phyloP scores from a whole-genome alignment of 1,139 yeast species.

The Sugiyamaella castrensis region DNA sequence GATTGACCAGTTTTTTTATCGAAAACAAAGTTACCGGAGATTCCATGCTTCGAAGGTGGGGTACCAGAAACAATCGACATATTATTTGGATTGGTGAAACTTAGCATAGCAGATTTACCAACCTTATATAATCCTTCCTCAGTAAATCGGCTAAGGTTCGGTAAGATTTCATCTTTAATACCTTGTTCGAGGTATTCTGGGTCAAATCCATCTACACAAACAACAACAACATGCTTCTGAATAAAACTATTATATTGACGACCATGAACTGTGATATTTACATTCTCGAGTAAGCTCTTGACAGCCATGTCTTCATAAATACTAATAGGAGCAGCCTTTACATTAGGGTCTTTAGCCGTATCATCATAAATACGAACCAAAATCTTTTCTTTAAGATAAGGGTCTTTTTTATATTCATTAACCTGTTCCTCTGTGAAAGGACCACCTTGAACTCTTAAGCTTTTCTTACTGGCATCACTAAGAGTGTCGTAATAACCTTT shows the following conservation, averaged over 20 bases:
- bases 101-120: constrained; percentile 13
- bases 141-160: constrained; percentile 1
- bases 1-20: constrained; percentile 13
- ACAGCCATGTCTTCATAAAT: constrained; percentile 19
- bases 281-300: constrained; percentile 7
- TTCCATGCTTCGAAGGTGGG: constrained; percentile 12
- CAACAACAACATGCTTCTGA: constrained; percentile 9
- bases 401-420: constrained; percentile 13
- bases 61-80: constrained; percentile 12
- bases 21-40: constrained; percentile 12
- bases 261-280: constrained; percentile 1
- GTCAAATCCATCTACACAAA: constrained; percentile 16
- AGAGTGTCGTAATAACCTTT: constrained; percentile 15
- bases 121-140: constrained; percentile 4
- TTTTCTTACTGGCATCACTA: constrained; percentile 16
- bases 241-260: not conserved
- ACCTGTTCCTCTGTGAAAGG: constrained; percentile 16
- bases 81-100: constrained; percentile 14
- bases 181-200: constrained; percentile 13
- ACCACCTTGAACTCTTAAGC: constrained; percentile 19
- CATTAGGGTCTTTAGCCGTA: constrained; percentile 16
- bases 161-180: constrained; percentile 9
- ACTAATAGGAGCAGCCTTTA: constrained; percentile 17
- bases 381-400: constrained; percentile 19
- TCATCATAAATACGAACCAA: constrained; percentile 19